Base-by-base conservation (phyloP, 768 basidiomycete species). In the Rhizopogon salebrosus region DNA sequence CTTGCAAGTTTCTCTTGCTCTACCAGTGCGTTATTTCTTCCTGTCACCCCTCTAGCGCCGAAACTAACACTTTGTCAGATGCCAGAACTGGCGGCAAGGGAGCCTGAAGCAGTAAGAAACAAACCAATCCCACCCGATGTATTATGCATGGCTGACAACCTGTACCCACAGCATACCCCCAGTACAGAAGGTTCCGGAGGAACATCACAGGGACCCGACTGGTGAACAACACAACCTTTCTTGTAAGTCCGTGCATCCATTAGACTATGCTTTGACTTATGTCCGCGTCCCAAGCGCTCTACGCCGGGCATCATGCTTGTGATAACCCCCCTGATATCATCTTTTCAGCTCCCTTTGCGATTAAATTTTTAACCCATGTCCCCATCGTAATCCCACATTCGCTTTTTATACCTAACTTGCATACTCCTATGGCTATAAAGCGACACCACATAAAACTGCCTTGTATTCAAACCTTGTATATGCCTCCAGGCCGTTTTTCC, bases 171-270 rank as follows among this genome's bases (percentile, higher is more conserved):
- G 64, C 39, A 1, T 2, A 5, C 18, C n/a, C 66, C 63, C 4
- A 49, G 48, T 6, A 24, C 56, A 37, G 59, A 64, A 45, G 36
- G 50, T 26, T 64, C 62, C 13, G 63, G 62, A 18, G 58, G 51
- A 1, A n/a, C 48, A 1, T 62, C 56, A 7, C 37, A 43, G 2
- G 39, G 37, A 3, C 57, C 67, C 8, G 69, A 70, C 61, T 68
- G 67, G 67, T 66, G 57, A 54, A 51, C 27, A 20, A 27, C 20
- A n/a, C 26, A 14, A 4, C 16, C 6, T 22, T 1, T 48, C 16
- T 6, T n/a, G 41, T 46, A 7, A 31, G 41, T 51, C 1, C 16
- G 5, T 48, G 10, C 26, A 54, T 53, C 46, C 5, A 59, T 64
- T 49, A 53, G 62, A 18, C 20, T 48, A 23, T 52, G 48, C 23